Evolutionary conservation across 352 stramenopile species (phyloP), one percentile per base, ranked within the genome.

Genomic region (Globisporangium radiosum): DNA sequence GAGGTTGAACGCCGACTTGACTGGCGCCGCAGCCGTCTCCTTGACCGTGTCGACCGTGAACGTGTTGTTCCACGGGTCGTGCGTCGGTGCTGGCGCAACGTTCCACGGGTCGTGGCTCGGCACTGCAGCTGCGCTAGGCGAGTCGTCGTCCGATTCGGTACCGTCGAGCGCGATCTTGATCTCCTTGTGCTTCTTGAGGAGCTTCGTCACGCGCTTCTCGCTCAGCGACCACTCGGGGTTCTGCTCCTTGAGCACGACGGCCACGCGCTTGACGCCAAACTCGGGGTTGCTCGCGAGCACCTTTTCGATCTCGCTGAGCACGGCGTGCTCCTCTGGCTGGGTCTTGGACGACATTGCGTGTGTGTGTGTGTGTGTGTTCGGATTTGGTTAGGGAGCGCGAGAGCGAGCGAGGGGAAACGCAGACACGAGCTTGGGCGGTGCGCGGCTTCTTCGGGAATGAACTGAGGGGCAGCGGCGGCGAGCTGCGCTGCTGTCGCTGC

Each of bases 161-260:
- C 69, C 64, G 59, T 67, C 67, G 57, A 58, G 73, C 63, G 78
- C 72, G 58, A 55, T 76, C 60, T 57, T 58, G 48, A 66, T 65
- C 52, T 67, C 83, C 51, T 78, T 81, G 61, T 85, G 75, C 64
- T 90, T 88, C 66, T 88, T 85, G 19, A 87, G 62, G 37, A 89
- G 68, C 66, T 90, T 88, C 59, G 68, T 82, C 57, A 90, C 81
- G 85, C 78, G 69, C 70, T 88, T 90, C 49, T 92, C 82, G 54
- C 74, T 72, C 47, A 92, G 67, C 42, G 73, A 69, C 82, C 80
- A 92, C 61, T 86, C 66, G 37, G 76, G 78, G 68, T 89, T 86
- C 57, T 70, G 66, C 59, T 75, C 68, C 69, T 89, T 91, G 70
- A 91, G 51, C 53, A 66, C 55, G 55, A 51, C 75, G 33, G 73